A percentile compares a stretch with the other conserved stretches of the same genome.
These are phyloP conservation scores for Diaporthe destruens DNA, from an alignment of 2,329 filamentous ascomycete species.

Conservation along the genomic window DNA sequence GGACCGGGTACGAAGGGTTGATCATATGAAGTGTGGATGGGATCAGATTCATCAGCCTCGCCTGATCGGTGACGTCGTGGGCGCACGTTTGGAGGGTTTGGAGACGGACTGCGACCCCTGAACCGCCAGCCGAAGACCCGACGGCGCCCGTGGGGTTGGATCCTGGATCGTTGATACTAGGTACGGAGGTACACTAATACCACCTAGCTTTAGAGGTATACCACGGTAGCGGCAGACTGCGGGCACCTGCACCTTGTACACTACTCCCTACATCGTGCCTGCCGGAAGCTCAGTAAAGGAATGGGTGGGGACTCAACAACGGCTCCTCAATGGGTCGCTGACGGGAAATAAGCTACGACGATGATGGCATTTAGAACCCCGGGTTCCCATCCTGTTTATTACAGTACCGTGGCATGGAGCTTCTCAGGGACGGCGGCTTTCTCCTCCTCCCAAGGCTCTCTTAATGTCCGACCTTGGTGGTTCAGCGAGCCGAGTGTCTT, in stretches of 20 bases:
- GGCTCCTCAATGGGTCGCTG: constrained; percentile 13
- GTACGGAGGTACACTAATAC: too few relatives aligned
- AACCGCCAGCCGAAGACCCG: neutral
- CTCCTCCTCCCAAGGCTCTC: neutral
- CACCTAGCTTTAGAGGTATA: too few relatives aligned
- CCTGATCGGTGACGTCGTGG: constrained; percentile 30
- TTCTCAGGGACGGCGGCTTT: neutral
- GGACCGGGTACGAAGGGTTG: neutral
- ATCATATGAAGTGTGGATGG: constrained; percentile 13
- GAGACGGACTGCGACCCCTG: constrained; percentile 2
- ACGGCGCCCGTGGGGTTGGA: constrained; percentile 13
- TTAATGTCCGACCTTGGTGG: constrained; percentile 5
- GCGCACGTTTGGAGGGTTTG: constrained; percentile 26
- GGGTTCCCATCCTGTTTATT: constrained; percentile 16
- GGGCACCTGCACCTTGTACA: too few relatives aligned
- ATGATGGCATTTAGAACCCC: constrained; percentile 33
- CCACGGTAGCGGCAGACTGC: too few relatives aligned
- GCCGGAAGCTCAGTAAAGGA: neutral
- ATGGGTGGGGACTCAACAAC: constrained; percentile 30
- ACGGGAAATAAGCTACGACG: constrained; percentile 25
- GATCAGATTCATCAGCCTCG: constrained; percentile 27
- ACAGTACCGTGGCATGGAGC: constrained; percentile 13
- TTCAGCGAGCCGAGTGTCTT: neutral
- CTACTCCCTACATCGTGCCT: too few relatives aligned
- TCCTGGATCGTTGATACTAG: constrained; percentile 24